Percentiles rank a stretch among this genome's conserved stretches.
These are phyloP conservation scores for Lecanicillium sp. DNA, from an alignment of 2,329 filamentous ascomycete species.

Conservation along the genomic window DNA sequence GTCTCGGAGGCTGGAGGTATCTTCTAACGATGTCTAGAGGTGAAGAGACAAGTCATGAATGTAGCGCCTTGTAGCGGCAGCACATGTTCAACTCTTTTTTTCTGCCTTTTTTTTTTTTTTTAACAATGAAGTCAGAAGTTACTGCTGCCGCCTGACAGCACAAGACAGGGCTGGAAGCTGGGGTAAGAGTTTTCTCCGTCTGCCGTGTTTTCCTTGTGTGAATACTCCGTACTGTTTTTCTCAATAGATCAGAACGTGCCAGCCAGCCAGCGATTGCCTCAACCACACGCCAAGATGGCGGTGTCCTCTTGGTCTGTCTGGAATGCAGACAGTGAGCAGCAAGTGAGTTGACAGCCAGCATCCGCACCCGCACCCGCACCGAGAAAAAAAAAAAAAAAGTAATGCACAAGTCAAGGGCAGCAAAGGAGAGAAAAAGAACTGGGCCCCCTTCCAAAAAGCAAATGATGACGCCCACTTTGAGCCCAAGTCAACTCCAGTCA, in stretches of 20 bases:
- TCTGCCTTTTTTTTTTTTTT: too few relatives aligned
- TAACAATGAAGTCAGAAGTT: neutral
- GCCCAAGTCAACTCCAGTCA: neutral
- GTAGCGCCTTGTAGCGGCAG: neutral
- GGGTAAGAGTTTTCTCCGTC: too few relatives aligned
- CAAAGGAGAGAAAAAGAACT: neutral
- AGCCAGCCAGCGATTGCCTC: too few relatives aligned
- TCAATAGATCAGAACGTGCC: too few relatives aligned
- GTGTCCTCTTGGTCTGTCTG: neutral
- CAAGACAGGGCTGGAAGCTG: too few relatives aligned
- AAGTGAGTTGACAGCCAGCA: too few relatives aligned
- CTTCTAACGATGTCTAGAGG: neutral
- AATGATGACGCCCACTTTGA: constrained; percentile 10
- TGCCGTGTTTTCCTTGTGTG: too few relatives aligned
- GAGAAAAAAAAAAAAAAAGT: neutral
- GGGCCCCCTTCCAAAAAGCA: neutral
- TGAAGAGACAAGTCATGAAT: neutral
- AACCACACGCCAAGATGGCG: neutral
- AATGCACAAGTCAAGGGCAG: too few relatives aligned
- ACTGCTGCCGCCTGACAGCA: neutral
- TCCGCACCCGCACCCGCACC: too few relatives aligned
- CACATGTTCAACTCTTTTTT: neutral
- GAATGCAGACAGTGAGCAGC: neutral
- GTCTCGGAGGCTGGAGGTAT: neutral
- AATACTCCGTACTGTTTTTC: too few relatives aligned